These are phyloP conservation scores for Cyberlindnera mycetangii DNA, from an alignment of 805 yeast genomes.

Conservation along the genomic window DNA sequence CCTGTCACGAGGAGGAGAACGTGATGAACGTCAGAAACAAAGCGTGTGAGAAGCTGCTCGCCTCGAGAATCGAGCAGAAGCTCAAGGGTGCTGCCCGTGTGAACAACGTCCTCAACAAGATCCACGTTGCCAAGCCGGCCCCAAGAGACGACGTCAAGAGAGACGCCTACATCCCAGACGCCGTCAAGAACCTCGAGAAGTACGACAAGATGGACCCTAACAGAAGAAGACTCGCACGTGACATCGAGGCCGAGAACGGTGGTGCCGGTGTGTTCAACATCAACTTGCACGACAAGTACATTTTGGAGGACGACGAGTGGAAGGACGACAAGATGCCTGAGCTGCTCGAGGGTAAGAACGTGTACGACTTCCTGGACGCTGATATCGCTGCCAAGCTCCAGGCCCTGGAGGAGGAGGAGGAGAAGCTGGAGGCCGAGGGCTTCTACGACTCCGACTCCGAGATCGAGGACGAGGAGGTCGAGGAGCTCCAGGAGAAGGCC, in stretches of 20 bases:
- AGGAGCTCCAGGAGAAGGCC: slow-evolving; percentile 81
- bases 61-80: slow-evolving; percentile 95
- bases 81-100: slow-evolving; percentile 90
- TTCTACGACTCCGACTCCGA: slow-evolving; percentile 88
- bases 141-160: slow-evolving; percentile 84
- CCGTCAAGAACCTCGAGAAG: slow-evolving; percentile 54
- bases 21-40: slow-evolving; percentile 94
- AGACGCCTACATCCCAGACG: slow-evolving; percentile 80
- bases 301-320: slow-evolving; percentile 96
- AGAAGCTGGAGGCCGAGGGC: slow-evolving; percentile 87
- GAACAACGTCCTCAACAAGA: slow-evolving; percentile 85
- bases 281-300: slow-evolving; percentile 86
- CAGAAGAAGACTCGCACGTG: slow-evolving; percentile 78
- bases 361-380: slow-evolving; percentile 94
- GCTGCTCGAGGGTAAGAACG: slow-evolving; percentile 91
- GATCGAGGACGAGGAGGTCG: slow-evolving; percentile 62
- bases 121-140: slow-evolving; percentile 90
- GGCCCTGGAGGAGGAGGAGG: slow-evolving; percentile 97
- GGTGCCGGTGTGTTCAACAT: slow-evolving; percentile 98
- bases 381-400: slow-evolving; percentile 91
- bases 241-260: slow-evolving; percentile 91
- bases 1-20: slow-evolving; percentile 92
- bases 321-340: slow-evolving; percentile 97
- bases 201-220: slow-evolving; percentile 80
- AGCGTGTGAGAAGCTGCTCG: slow-evolving; percentile 94